Evolutionary conservation across 495 filamentous ascomycete genomes (phyloP).

Genomic region (Patellaria atrata): DNA sequence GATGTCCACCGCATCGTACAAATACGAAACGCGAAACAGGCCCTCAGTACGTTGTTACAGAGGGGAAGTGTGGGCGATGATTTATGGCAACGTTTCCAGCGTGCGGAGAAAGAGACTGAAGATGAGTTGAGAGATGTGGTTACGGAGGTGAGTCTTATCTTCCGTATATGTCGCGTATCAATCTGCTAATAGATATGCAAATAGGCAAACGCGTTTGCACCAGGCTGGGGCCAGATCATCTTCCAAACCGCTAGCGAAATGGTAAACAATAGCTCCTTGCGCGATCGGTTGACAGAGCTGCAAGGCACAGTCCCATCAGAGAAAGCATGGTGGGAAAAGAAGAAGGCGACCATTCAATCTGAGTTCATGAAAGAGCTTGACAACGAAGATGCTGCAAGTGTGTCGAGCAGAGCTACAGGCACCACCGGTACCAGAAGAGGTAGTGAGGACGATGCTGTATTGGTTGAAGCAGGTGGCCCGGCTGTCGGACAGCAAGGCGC

Average conservation of each 20-base stretch:
- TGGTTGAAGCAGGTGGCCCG: slow-evolving; percentile 61
- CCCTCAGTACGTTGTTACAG: slow-evolving; percentile 67
- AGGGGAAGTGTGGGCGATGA: slow-evolving; percentile 91
- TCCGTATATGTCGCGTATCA: neutral
- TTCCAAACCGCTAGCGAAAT: slow-evolving; percentile 91
- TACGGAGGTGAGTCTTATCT: slow-evolving; percentile 49
- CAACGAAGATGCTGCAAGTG: slow-evolving; percentile 25
- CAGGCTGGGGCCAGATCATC: slow-evolving; percentile 82
- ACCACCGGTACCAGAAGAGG: slow-evolving; percentile 17
- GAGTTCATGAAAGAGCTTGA: slow-evolving; percentile 80
- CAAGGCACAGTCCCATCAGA: slow-evolving; percentile 54
- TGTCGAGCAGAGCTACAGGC: slow-evolving; percentile 3
- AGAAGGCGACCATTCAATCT: slow-evolving; percentile 54
- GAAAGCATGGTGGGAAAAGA: slow-evolving; percentile 81
- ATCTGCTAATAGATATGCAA: slow-evolving; percentile 1
- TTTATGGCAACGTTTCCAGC: slow-evolving; percentile 78
- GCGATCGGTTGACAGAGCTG: slow-evolving; percentile 46
- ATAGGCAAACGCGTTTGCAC: slow-evolving; percentile 72
- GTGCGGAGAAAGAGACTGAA: slow-evolving; percentile 95
- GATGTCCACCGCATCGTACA: slow-evolving; percentile 83
- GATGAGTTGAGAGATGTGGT: slow-evolving; percentile 90
- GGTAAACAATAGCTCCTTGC: slow-evolving; percentile 49
- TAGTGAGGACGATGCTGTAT: slow-evolving; percentile 74
- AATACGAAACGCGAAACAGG: slow-evolving; percentile 70
- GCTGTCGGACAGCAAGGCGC: slow-evolving; percentile 27